A percentile compares a stretch with the other conserved stretches of the same genome.
These are phyloP conservation scores for Paraphaeosphaeria minitans DNA, from an alignment of 2,329 filamentous ascomycete species.

Conservation along the genomic window DNA sequence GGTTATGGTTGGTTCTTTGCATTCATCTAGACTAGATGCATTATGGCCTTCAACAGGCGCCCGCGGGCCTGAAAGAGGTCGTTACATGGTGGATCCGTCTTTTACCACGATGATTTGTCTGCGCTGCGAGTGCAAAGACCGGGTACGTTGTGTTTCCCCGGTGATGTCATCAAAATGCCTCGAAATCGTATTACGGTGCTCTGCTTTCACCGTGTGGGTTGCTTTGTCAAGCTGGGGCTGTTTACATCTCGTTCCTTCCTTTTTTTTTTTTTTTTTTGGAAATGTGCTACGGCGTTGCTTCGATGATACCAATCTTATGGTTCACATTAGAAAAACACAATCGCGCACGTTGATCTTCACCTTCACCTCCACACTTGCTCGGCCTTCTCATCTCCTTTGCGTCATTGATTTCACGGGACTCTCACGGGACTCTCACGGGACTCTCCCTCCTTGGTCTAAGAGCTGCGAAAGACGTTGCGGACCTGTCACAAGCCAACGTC, in stretches of 20 bases:
- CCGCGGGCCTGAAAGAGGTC: slow-evolving; percentile 9
- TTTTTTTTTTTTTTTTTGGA: not conserved
- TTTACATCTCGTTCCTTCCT: not conserved
- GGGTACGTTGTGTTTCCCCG: not conserved
- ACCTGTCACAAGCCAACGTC: not conserved
- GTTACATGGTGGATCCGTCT: not conserved
- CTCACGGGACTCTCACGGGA: not conserved
- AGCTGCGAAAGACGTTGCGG: not conserved
- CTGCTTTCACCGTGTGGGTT: not conserved
- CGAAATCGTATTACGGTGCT: not conserved
- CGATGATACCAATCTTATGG: not conserved
- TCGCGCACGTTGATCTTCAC: not conserved
- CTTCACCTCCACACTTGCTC: not conserved
- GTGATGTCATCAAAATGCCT: not conserved
- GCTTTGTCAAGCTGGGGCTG: not conserved
- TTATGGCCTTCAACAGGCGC: slow-evolving; percentile 41
- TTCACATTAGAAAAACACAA: not conserved
- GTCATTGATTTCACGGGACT: not conserved
- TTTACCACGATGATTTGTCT: not conserved
- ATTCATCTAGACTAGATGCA: slow-evolving; percentile 26
- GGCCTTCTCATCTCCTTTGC: not conserved
- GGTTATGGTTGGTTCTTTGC: slow-evolving; percentile 21
- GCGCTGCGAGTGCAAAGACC: not conserved
- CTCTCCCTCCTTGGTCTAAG: not conserved
- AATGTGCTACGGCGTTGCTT: not conserved